Evolutionary conservation across 805 yeast species (phyloP), one percentile per base, ranked within the genome.

Genomic region (Yarrowia yakushimensis): DNA sequence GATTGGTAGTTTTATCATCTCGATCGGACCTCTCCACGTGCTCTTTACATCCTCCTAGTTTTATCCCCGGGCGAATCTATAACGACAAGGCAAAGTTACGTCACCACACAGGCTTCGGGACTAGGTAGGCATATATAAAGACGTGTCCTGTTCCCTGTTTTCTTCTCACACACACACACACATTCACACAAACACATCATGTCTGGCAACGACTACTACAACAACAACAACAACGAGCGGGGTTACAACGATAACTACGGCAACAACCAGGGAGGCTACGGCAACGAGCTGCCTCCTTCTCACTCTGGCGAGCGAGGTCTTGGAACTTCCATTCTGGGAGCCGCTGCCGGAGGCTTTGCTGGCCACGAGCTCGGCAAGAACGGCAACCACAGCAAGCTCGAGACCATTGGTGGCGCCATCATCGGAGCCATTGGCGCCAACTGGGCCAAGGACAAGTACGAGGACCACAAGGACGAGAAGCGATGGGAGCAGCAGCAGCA

Each of bases 381-480:
- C 48, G 60, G 57, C 36, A 20, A 43, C 54, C 61, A 59, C 59
- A 25, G 42, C 39, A 61, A 50, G 50, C 62, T 61, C 39, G 48
- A 52, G 20, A 61, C 63, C 34, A 39, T 61, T 52, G 63, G 63
- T 1, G 63, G 63, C 2, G 63, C 63, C 23, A 42, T 61, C 39
- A 41, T 55, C 34, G 63, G 63, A 18, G 63, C 63, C 30, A 39
- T 61, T 31, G 63, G 62, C 5, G 63, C 62, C 37, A 61, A 61
- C 62, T 36, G 45, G 50, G 48, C 48, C 52, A 55, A 55, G 45
- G 52, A 61, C 48, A 61, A 61, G 52, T 31, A 33, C 22, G 48
- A 37, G 37, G 23, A 55, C 48, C 45, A 13, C 7, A 55, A 55
- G 61, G 48, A 55, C 48, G 37, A 41, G 28, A 37, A 55, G 45